Evolutionary conservation across 176 grass and related monocot genomes (phyloP).

Genomic region (Oryza australiensis): DNA sequence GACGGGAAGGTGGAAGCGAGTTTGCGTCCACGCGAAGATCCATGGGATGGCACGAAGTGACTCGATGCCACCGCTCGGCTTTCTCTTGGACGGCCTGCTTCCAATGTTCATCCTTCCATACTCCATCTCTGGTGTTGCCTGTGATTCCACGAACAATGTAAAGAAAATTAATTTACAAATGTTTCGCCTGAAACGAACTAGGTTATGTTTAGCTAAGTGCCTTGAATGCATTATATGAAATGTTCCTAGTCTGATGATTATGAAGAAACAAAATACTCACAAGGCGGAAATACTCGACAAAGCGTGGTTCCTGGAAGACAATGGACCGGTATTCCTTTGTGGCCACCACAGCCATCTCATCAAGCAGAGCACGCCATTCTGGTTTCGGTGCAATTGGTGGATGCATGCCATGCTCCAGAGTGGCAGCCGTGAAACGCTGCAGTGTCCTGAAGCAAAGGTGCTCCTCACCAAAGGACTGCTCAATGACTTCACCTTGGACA

Average conservation of each 20-base stretch:
- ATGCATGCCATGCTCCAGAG: constrained; percentile 82
- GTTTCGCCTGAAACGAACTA: not conserved
- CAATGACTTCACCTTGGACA: constrained; percentile 83
- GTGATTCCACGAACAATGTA: not conserved
- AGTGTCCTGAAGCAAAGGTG: constrained; percentile 83
- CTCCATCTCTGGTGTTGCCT: constrained; percentile 77
- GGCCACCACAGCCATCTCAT: constrained; percentile 76
- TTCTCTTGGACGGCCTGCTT: constrained; percentile 77
- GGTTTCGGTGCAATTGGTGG: constrained; percentile 68
- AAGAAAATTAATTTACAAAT: constrained; percentile 4
- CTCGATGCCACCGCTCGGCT: constrained; percentile 78
- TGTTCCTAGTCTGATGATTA: not conserved
- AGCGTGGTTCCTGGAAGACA: constrained; percentile 76
- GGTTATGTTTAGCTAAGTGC: not conserved
- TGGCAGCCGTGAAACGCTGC: constrained; percentile 76
- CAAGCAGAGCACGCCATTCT: constrained; percentile 73
- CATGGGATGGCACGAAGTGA: constrained; percentile 83
- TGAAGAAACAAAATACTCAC: constrained; percentile 40
- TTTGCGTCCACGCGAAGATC: constrained; percentile 88
- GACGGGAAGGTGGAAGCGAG: constrained; percentile 72
- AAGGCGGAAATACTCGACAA: constrained; percentile 80
- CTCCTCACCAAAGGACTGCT: constrained; percentile 81
- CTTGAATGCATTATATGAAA: not conserved
- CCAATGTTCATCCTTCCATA: constrained; percentile 91
- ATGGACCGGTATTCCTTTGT: constrained; percentile 77